Base-by-base conservation (phyloP, 2,329 filamentous ascomycete species). In the Fusarium sp. region DNA sequence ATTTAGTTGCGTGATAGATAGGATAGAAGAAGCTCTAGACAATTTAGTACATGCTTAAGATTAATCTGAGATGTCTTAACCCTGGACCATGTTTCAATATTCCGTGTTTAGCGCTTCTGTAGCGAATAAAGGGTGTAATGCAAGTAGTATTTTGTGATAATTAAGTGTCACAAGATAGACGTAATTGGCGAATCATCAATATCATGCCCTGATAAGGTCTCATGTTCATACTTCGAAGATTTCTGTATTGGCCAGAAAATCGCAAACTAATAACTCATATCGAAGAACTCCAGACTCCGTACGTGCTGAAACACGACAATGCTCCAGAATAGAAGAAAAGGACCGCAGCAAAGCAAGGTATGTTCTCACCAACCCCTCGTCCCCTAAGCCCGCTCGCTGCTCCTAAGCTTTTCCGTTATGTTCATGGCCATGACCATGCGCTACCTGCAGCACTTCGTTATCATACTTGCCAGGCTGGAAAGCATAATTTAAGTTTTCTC, bases 401-500 rank as follows among this genome's bases (percentile, higher is more conserved):
- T 10, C 23, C 23, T 53, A 67, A 33, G 49, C 12, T 35, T 40
- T 61, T 45, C 54, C 54, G 12, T 48, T 50, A 30, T 60, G 60
- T 15, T 50, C 61, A 42, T 69, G 45, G 18, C 38, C 44, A 38
- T 49, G 53, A n/a, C 8, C 18, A 42, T 69, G 59, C 33, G 64
- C 55, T 10, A 52, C 50, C 30, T 71, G 67, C 17, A 68, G 37
- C 18, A 60, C 33, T 33, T 71, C 60, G 11, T 58, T 64, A 6
- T 81, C 79, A 40, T 79, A 80, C 63, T 75, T 79, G 12, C 44
- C 66, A 26, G 81, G 79, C 54, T 70, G 65, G 48, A 79, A 83
- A 2, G 77, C 75, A 59, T 77, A 83, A 14, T 76, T 60, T 18
- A 79, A 46, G 40, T 82, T 83, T 72, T 96, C 92, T 71, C 93